Percentiles rank a stretch among this genome's conserved stretches.
phyloP scores from a whole-genome alignment of 345 rosid species.

The Carallia pectinifolia region DNA sequence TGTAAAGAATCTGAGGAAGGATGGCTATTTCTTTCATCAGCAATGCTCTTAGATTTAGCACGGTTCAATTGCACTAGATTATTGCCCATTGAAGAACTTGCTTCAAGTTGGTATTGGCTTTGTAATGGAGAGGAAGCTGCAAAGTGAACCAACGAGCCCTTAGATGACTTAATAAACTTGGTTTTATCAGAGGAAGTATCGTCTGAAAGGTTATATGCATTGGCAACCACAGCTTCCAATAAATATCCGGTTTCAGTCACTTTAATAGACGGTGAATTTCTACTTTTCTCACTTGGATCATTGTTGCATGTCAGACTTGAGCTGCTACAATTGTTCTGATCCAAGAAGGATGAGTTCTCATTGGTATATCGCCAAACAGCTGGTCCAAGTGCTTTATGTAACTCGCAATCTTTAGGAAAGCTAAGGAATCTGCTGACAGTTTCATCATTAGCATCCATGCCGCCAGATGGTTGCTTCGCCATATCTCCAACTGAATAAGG shows the following conservation, averaged over 20 bases:
- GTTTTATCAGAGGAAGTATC: conserved; percentile 5
- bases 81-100: conserved; percentile 3
- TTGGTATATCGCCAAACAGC: conserved; percentile 16
- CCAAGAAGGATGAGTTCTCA: conserved; percentile 29
- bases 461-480: conserved; percentile 12
- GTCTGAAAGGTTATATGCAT: conserved; percentile 17
- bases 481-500: background rate
- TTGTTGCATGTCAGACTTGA: conserved; percentile 8
- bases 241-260: conserved; percentile 31
- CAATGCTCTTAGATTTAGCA: conserved; percentile 20
- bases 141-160: conserved; percentile 7
- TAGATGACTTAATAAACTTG: conserved; percentile 12
- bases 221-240: conserved; percentile 46
- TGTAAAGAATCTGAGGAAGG: conserved; percentile 21
- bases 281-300: conserved; percentile 20
- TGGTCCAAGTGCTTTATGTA: conserved; percentile 46
- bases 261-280: conserved; percentile 16
- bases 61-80: conserved; percentile 16
- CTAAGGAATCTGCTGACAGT: conserved; percentile 21
- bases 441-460: conserved; percentile 9
- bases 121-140: conserved; percentile 19
- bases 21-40: conserved; percentile 1
- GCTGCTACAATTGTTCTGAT: conserved; percentile 16
- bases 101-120: conserved; percentile 7
- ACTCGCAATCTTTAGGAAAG: conserved; percentile 44